These are phyloP conservation scores for Pseudogymnoascus sp. DNA, from an alignment of 2,329 filamentous ascomycete species.

Conservation along the genomic window DNA sequence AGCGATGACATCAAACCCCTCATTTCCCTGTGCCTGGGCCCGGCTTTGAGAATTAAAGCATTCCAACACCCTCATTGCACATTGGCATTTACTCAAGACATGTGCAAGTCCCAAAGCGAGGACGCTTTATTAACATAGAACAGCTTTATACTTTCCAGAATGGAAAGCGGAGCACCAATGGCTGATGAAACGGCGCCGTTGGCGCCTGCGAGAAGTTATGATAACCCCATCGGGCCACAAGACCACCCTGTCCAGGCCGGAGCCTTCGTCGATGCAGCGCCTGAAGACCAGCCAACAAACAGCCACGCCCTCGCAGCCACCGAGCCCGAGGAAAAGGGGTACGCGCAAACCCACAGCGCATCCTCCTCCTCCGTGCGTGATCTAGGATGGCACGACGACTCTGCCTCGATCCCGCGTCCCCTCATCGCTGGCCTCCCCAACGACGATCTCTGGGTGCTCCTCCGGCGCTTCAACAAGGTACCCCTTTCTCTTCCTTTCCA, in stretches of 20 bases:
- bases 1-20: neutral
- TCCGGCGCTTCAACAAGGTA: constrained; percentile 59
- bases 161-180: neutral
- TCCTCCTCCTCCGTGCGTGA: constrained; percentile 38
- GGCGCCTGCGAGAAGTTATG: neutral
- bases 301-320: constrained; percentile 36
- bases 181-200: neutral
- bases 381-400: constrained; percentile 50
- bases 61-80: neutral
- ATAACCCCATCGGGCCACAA: neutral
- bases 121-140: neutral
- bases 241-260: neutral
- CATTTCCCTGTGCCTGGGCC: neutral
- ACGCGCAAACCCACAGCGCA: constrained; percentile 34
- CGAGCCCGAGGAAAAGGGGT: constrained; percentile 34
- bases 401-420: constrained; percentile 40
- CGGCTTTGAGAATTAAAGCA: neutral
- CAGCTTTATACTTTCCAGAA: neutral
- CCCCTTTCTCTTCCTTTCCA: neutral
- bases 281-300: constrained; percentile 28
- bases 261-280: neutral
- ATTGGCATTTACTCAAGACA: neutral
- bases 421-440: constrained; percentile 55
- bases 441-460: constrained; percentile 57
- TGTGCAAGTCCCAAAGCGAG: neutral